A percentile compares a stretch with the other conserved stretches of the same genome.
Conservation (phyloP, 192 early-diverging fungal genomes). For the Backusella circina region DNA sequence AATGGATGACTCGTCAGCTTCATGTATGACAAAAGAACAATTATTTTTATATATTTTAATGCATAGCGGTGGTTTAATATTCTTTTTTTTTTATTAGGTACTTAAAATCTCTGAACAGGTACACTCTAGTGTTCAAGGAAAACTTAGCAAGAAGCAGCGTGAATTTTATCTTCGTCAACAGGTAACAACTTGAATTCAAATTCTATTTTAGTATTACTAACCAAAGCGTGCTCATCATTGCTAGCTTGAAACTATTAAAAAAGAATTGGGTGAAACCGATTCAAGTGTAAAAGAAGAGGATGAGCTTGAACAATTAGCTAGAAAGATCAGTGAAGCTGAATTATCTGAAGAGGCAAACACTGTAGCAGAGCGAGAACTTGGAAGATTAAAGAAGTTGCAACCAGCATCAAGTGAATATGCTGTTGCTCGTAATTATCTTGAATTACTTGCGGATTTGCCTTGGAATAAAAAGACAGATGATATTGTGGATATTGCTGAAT, state of each 20-base stretch:
- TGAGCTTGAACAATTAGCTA: constrained; percentile 58
- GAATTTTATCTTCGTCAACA: constrained; percentile 80
- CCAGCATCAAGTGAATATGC: constrained; percentile 76
- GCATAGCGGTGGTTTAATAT: not conserved
- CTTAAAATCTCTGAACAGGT: constrained; percentile 79
- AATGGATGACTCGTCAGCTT: constrained; percentile 70
- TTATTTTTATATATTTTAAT: not conserved
- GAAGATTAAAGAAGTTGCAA: constrained; percentile 66
- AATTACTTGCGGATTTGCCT: constrained; percentile 73
- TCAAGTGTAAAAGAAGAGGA: constrained; percentile 54
- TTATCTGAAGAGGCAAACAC: constrained; percentile 62
- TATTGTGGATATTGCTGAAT: constrained; percentile 62
- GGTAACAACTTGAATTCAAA: constrained; percentile 26
- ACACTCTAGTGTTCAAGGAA: constrained; percentile 70
- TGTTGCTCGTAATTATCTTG: constrained; percentile 74
- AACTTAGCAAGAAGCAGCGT: constrained; percentile 74
- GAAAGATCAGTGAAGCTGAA: constrained; percentile 54
- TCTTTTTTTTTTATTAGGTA: constrained; percentile 40
- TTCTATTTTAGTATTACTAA: not conserved
- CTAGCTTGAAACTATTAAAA: constrained; percentile 75
- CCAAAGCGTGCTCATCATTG: too few species aligned
- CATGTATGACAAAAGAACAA: constrained; percentile 36
- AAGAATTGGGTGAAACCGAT: constrained; percentile 68
- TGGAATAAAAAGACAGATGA: constrained; percentile 66
- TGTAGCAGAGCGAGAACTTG: constrained; percentile 59